A percentile compares a stretch with the other conserved stretches of the same genome.
phyloP scores from a whole-genome alignment of 139 green algal genomes.

The Ostreobium quekettii region DNA sequence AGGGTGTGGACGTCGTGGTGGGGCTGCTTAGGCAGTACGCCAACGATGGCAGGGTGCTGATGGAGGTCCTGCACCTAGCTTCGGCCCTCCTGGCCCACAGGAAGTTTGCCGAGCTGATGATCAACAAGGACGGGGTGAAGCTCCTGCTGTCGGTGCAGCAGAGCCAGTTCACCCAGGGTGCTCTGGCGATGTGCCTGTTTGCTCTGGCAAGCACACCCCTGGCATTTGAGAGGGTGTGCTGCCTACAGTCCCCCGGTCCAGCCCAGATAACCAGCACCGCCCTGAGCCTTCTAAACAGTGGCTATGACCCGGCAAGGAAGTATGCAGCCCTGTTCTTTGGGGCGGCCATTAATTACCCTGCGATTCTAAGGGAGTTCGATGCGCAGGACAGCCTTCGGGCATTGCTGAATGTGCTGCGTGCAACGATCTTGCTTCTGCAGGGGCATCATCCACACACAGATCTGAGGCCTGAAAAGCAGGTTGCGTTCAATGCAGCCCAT shows the following conservation, averaged over 20 bases:
- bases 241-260: slow-evolving; percentile 19
- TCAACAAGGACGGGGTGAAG: slow-evolving; percentile 50
- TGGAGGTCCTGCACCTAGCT: slow-evolving; percentile 34
- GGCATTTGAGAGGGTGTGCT: slow-evolving; percentile 58
- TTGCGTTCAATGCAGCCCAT: slow-evolving; percentile 39
- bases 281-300: slow-evolving; percentile 36
- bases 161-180: slow-evolving; percentile 30
- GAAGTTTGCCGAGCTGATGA: slow-evolving; percentile 48
- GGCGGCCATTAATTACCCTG: slow-evolving; percentile 37
- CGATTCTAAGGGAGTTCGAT: slow-evolving; percentile 49
- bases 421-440: slow-evolving; percentile 25
- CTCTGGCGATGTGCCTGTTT: slow-evolving; percentile 32
- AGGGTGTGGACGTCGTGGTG: slow-evolving; percentile 27
- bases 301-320: slow-evolving; percentile 48
- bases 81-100: slow-evolving; percentile 55
- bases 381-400: slow-evolving; percentile 30
- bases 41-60: slow-evolving; percentile 12
- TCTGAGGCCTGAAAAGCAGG: slow-evolving; percentile 22
- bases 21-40: slow-evolving; percentile 23
- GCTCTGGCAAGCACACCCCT: slow-evolving; percentile 29
- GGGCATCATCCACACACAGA: neutral
- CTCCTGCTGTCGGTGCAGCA: slow-evolving; percentile 42
- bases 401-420: slow-evolving; percentile 40
- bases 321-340: slow-evolving; percentile 56
- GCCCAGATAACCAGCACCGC: slow-evolving; percentile 24